Evolutionary conservation across 2,329 filamentous ascomycete genomes (phyloP), one percentile per base, ranked within the genome.

Genomic region (Aureobasidium melanogenum): DNA sequence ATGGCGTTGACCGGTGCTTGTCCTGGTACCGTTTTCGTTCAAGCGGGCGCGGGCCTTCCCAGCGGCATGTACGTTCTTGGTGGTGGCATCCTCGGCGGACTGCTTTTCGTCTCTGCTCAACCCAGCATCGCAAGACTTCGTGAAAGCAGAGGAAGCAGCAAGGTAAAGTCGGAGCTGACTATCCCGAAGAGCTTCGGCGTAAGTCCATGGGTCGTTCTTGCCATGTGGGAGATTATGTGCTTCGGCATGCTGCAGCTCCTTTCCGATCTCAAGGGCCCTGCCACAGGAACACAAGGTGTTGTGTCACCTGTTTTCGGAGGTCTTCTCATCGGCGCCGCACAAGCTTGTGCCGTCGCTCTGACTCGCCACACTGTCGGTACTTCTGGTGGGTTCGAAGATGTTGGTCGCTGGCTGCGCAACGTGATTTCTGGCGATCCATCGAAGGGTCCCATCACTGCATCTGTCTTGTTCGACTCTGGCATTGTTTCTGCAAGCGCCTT

Each of bases 1-100:
- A 87, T 88, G 85, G 79, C 83, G 6, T 73, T 88, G 17, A 81
- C 84, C 0, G 85, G 84, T 9, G 81, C 85, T 0, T 88, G 86
- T 63, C 84, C 86, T 0, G 86, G 86, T 0, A 87, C 84, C 0
- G 78, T 87, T 6, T 78, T 87, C 52, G 80, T 82, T 0, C 86
- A 89, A 14, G 80, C 82, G 1, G 74, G 85, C 2, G 79, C 81
- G 0, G 83, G 63, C 17, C 52, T 56, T 4, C 32, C 38, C 12
- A 61, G 59, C 14, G 62, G 83, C 0, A 69, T 78, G 41, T 80
- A 77, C 58, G 80, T 81, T 0, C 72, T 87, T 1, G 72, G 73
- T 0, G 86, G 86, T 7, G 81, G 79, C 26, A 64, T 83, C 0
- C 63, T 81, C 2, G 86, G 82, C 3, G 86, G 84, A 3, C 73